Evolutionary conservation across 2,329 filamentous ascomycete species (phyloP), one percentile per base, ranked within the genome.

Genomic region (Huntiella abstrusa): DNA sequence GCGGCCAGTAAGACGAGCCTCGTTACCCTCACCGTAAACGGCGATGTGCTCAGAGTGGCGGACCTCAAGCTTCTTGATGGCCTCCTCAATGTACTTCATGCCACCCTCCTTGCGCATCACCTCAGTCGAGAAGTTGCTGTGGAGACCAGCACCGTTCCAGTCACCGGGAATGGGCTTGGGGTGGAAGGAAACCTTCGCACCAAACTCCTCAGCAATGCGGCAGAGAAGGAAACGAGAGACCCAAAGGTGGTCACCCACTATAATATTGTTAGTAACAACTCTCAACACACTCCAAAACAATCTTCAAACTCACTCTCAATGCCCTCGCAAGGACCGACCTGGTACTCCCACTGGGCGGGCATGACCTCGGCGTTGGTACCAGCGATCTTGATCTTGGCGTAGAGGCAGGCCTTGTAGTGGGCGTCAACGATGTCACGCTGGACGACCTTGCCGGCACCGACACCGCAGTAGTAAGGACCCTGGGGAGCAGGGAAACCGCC

Each of bases 281-380:
- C 11, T 33, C 11, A 11, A 17, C 22, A 15, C 11, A 8, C 46
- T 33, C 19, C 7, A 13, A 43, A 41, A 41, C 40, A 42, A 35
- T 6, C 4, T 45, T 19, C 1, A 11, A 33, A 70, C 76, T 67
- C 64, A 83, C 80, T 82, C 62, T 79, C 70, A 57, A 95, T 95
- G 53, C 86, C 88, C 46, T 69, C 64, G 66, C 84, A 93, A 53
- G 88, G 88, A 49, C 88, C 88, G 57, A 95, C 83, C 63, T 45
- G 41, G 77, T 84, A 95, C 65, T 96, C 88, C 88, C 88, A 96
- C 67, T 95, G 88, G 51, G 83, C 86, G 53, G 86, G 83, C 83
- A 95, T 93, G 59, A 98, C 91, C 74, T 98, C 91, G 54, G 91
- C 91, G 66, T 98, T 98, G 69, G 91, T 96, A 59, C 91, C 91